Evolutionary conservation across 371 early-diverging fungal genomes (phyloP).

Genomic region (Mucor mucedo): DNA sequence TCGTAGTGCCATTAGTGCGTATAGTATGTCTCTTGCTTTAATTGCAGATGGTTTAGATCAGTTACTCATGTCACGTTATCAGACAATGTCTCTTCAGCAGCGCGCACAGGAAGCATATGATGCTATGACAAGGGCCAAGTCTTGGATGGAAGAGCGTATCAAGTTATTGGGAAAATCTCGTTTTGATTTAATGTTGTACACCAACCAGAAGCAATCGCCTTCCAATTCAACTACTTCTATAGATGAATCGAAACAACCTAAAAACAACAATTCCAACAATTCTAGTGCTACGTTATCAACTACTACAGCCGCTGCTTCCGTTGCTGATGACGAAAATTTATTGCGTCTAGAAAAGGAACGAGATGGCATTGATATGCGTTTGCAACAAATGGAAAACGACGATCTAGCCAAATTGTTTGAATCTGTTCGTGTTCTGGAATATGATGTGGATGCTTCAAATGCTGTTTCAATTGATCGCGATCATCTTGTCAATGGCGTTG

Average conservation of each 20-base stretch:
- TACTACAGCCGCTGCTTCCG: neutral
- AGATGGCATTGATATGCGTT: conserved; percentile 35
- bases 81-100: conserved; percentile 42
- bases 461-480: conserved; percentile 45
- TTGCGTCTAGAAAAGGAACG: conserved; percentile 52
- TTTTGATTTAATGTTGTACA: conserved; percentile 24
- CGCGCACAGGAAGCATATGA: conserved; percentile 42
- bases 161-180: conserved; percentile 28
- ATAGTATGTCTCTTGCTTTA: conserved; percentile 46
- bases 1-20: conserved; percentile 36
- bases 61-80: conserved; percentile 41
- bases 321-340: conserved; percentile 37
- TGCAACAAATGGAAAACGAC: conserved; percentile 45
- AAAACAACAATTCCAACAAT: neutral
- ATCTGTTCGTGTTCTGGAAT: conserved; percentile 36
- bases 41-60: conserved; percentile 52
- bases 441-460: conserved; percentile 44
- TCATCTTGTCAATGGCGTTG: conserved; percentile 32
- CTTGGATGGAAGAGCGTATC: conserved; percentile 50
- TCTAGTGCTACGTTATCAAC: neutral
- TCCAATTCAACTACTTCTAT: conserved; percentile 1
- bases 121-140: conserved; percentile 36
- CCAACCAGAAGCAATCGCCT: neutral
- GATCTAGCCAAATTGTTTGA: conserved; percentile 39
- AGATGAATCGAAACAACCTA: conserved; percentile 1